phyloP scores from a whole-genome alignment of 176 grass and related monocot species.

The Poa annua region DNA sequence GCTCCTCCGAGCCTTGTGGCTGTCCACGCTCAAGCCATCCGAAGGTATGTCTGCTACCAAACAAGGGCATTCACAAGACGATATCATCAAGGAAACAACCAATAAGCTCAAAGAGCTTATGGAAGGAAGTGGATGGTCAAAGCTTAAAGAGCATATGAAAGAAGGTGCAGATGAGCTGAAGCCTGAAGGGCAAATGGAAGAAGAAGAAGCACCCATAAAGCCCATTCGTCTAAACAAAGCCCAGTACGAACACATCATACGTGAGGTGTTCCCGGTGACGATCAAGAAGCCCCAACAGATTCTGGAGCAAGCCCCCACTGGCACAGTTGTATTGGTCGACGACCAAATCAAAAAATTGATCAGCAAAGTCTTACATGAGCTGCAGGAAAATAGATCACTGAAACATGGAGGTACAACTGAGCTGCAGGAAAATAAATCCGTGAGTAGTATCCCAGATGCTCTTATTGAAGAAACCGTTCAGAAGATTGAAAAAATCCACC shows the following conservation, averaged over 20 bases:
- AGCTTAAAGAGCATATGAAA: no score
- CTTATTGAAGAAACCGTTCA: neutral
- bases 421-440: no score
- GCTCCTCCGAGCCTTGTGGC: neutral
- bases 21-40: neutral
- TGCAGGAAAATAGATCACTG: neutral
- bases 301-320: neutral
- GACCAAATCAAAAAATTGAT: slow-evolving; percentile 22
- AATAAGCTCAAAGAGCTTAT: neutral
- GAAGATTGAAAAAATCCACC: rapidly evolving
- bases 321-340: neutral
- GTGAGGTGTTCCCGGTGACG: neutral
- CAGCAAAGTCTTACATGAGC: neutral
- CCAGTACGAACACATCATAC: neutral
- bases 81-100: neutral
- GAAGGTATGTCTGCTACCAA: neutral
- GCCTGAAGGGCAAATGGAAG: neutral
- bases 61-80: neutral
- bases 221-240: neutral
- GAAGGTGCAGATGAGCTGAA: no score
- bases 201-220: neutral
- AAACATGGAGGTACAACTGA: neutral
- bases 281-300: neutral
- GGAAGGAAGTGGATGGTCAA: neutral
- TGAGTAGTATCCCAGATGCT: neutral